Evolutionary conservation across 1,284 basidiomycete species (phyloP), one percentile per base, ranked within the genome.

Genomic region (Ceraceosorus guamensis): DNA sequence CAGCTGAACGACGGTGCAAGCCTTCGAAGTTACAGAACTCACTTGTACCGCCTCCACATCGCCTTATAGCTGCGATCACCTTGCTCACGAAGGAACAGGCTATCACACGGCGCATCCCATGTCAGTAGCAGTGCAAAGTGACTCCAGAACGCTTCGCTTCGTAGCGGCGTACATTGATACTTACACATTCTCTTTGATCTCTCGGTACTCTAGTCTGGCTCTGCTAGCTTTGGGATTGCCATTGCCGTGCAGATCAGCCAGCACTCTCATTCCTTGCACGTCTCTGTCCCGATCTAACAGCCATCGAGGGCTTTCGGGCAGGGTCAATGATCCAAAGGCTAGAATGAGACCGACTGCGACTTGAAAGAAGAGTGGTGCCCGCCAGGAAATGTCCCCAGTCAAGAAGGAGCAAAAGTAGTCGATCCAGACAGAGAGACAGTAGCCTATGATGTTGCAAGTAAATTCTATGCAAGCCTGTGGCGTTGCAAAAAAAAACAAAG

Each of bases 301-400:
- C 87, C 89, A 97, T 46, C 91, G 88, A 31, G 92, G 92, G 61
- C 88, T 91, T 78, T 98, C 93, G 4, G 93, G 93, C 74, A 96
- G 87, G 14, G 91, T 72, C 33, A 96, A 79, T 2, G 88, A 89
- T 5, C 93, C 93, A 5, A 82, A 75, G 2, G 89, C 85, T 41
- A 98, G 84, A 51, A 92, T 84, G 8, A 80, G 69, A 14, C 93
- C 93, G 59, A 96, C 95, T 48, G 95, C 76, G 67, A 66, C 68
- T 61, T 79, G 79, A 39, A 79, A 59, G 16, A 67, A 67, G 49
- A 79, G 73, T 0, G 79, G 79, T 30, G 78, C 50, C 8, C 78
- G 72, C 78, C 78, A 79, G 8, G 76, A 76, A 35, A 77, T 59
- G 62, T 79, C 68, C 35, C 73, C 75, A 5, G 66, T 49, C 50